phyloP scores from a whole-genome alignment of 2,329 filamentous ascomycete genomes.

The Aspergillus fumigatus region DNA sequence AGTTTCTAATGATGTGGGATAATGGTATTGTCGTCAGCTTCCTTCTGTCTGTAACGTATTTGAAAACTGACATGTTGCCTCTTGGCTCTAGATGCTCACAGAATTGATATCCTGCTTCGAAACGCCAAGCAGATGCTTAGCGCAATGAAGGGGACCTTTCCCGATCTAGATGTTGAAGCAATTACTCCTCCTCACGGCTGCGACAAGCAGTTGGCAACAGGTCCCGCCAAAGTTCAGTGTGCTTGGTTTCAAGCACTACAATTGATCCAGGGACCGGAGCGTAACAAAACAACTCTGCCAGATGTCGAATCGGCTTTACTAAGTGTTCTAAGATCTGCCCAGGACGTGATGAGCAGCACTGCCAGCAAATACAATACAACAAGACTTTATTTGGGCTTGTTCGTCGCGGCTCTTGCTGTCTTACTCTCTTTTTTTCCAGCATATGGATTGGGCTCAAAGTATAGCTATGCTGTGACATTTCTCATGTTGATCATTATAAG shows the following conservation, averaged over 20 bases:
- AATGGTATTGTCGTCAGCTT: constrained; percentile 44
- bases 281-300: constrained; percentile 2
- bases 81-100: constrained; percentile 44
- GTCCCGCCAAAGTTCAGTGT: constrained; percentile 61
- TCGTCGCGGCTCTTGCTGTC: constrained; percentile 42
- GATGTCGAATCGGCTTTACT: constrained; percentile 25
- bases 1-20: constrained; percentile 75
- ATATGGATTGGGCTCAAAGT: constrained; percentile 26
- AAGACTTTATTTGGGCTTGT: constrained; percentile 34
- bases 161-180: constrained; percentile 47
- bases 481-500: constrained; percentile 52
- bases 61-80: constrained; percentile 7
- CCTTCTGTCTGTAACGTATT: background rate
- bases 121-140: constrained; percentile 78
- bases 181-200: constrained; percentile 19
- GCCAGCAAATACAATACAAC: constrained; percentile 85
- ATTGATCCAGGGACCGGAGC: constrained; percentile 13
- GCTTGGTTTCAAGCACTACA: constrained; percentile 53
- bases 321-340: constrained; percentile 66
- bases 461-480: constrained; percentile 26
- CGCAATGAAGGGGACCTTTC: constrained; percentile 71
- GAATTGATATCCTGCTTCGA: constrained; percentile 63
- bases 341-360: constrained; percentile 77
- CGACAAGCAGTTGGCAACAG: constrained; percentile 16
- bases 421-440: constrained; percentile 29